These are phyloP conservation scores for Penicillium maclennaniae DNA, from an alignment of 495 filamentous ascomycete species.

Conservation along the genomic window DNA sequence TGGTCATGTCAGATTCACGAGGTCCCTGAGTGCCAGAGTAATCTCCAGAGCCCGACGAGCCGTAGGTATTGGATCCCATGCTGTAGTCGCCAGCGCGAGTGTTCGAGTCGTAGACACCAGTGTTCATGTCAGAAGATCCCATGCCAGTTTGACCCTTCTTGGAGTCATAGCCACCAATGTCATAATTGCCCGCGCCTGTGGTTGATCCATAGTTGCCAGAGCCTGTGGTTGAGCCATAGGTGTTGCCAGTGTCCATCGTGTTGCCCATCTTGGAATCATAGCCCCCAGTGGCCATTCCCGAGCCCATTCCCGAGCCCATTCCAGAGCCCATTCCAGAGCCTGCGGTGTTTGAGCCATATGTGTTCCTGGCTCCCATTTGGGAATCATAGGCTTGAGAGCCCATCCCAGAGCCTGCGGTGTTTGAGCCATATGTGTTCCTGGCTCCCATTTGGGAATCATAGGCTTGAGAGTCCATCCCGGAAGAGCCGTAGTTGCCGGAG, in stretches of 20 bases:
- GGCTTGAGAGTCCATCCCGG: no score
- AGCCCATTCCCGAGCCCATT: not conserved
- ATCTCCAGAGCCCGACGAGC: not conserved
- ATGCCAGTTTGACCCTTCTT: no score
- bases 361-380: no score
- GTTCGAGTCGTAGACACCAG: not conserved
- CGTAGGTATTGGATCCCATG: not conserved
- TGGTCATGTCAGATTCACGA: constrained; percentile 1
- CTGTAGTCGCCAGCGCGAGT: constrained; percentile 5
- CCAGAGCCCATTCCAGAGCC: no score
- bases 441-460: no score
- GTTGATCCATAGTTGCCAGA: not conserved
- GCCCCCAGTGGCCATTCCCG: constrained; percentile 8
- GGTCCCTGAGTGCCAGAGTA: constrained; percentile 1
- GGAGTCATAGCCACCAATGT: no score
- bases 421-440: no score
- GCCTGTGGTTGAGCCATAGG: constrained; percentile 5
- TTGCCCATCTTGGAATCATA: constrained; percentile 28
- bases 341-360: no score
- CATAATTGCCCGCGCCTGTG: not conserved
- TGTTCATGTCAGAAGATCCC: not conserved
- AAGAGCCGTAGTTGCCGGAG: no score
- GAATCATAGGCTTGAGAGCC: no score
- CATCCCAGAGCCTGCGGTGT: no score
- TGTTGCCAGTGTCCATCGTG: constrained; percentile 37